Evolutionary conservation across 257 asterid species (phyloP), one percentile per base, ranked within the genome.

Genomic region (Verbascum thapsus): DNA sequence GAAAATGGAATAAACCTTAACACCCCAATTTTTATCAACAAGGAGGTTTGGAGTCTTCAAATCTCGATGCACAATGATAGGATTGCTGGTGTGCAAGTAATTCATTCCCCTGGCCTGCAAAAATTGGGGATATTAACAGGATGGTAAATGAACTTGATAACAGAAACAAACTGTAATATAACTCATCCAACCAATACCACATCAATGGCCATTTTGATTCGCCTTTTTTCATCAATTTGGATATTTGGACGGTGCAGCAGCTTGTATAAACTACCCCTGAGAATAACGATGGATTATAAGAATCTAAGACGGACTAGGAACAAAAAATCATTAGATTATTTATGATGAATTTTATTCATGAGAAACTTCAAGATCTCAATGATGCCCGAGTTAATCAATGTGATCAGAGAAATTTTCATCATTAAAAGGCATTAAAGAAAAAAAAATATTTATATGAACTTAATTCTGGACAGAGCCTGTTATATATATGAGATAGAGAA

Each of bases 61-160:
- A 80, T 92, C 98, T 76, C 98, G 85, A 79, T 92, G 98, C 50
- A 92, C 98, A 58, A 92, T 92, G 69, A 83, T 70, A 57, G 98
- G 98, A 74, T 92, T 70, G 80, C 98, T 86, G 11, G 91, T 83
- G 69, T 92, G 98, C 85, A 92, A 76, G 80, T 92, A 92, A 76
- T 94, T 94, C 99, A 94, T 94, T 61, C 99, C 99, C 78, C 83
- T 90, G 70, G 99, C 99, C 99, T 94, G 88, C 47, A n/a, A 76
- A 77, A 61, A 80, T 45, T 63, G 43, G 22, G 12, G 52, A 39
- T 3, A 48, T 70, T 32, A 61, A 61, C 18, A 59, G n/a, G 34
- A 38, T 45, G 48, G 23, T 17, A 56, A 53, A 67, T 45, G 39
- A 76, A 51, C 43, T 40, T 43, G 15, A 56, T n/a, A 53, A 44